Conservation (phyloP, 208 protist genomes). For the Leishmania tarentolae region DNA sequence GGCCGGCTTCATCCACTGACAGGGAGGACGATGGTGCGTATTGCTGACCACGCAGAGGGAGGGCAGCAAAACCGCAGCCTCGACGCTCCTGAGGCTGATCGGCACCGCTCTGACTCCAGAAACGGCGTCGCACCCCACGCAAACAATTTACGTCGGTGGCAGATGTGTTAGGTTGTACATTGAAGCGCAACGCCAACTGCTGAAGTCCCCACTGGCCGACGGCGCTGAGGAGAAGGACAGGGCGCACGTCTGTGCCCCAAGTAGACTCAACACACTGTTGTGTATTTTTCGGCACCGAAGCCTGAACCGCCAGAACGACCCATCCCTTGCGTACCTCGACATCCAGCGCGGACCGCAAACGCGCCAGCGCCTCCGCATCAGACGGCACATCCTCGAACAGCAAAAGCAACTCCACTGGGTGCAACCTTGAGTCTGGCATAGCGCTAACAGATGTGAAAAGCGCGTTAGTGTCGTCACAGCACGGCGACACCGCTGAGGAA, state of each 20-base stretch:
- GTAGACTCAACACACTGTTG: conserved; percentile 33
- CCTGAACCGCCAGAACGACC: conserved; percentile 54
- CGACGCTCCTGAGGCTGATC: neutral
- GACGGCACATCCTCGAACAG: conserved; percentile 46
- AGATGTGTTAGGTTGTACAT: conserved; percentile 44
- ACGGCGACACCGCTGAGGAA: conserved; percentile 2
- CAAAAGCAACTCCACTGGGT: conserved; percentile 35
- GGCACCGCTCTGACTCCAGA: neutral
- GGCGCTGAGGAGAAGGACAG: conserved; percentile 47
- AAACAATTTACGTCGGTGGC: conserved; percentile 15
- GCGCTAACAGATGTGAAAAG: conserved; percentile 12
- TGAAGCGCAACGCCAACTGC: conserved; percentile 58
- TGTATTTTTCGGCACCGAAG: conserved; percentile 35
- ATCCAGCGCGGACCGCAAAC: conserved; percentile 13
- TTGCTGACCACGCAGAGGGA: conserved; percentile 20
- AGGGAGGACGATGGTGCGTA: conserved; percentile 8
- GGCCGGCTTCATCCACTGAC: neutral
- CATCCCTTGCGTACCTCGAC: conserved; percentile 6
- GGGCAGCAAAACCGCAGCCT: conserved; percentile 17
- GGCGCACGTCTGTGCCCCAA: conserved; percentile 44
- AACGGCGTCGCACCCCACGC: conserved; percentile 18
- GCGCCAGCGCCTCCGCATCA: conserved; percentile 2
- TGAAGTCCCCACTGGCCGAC: conserved; percentile 54
- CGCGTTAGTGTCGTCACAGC: conserved; percentile 7
- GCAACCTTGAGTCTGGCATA: conserved; percentile 20